Evolutionary conservation across 2,329 filamentous ascomycete species (phyloP), one percentile per base, ranked within the genome.

Genomic region (Phyllosticta capitalensis): DNA sequence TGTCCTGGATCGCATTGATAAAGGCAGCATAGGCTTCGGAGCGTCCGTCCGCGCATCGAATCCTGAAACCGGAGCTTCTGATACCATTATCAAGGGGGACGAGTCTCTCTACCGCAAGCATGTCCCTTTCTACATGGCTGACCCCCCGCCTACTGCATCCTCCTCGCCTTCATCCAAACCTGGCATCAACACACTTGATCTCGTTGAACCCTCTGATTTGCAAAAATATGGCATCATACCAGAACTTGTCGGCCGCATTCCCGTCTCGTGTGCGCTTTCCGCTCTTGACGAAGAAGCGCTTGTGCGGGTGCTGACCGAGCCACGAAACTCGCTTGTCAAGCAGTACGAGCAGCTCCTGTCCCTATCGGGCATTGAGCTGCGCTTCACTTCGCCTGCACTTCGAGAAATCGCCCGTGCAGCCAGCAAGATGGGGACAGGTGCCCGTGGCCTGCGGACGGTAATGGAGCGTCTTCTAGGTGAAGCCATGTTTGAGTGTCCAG

Each of bases 201-300:
- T 94, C 21, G 82, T 88, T 24, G 88, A 84, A 3, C 88, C 90
- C 1, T 78, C 83, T 10, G 88, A 95, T 67, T 77, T 95, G 1
- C 90, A 95, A 72, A 83, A 81, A 51, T 96, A 91, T 68, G 92
- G 92, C 14, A 90, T 96, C 69, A 96, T 96, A 58, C 92, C 92
- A 0, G 92, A 96, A 74, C 80, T 96, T n/a, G 88, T 97, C 57
- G 94, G 94, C n/a, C 88, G 94, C 19, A 85, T 99, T 54, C 92
- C 95, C 56, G 90, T 96, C 61, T 88, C 91, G 54, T 91, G 90
- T 62, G 89, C 94, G 0, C 82, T 99, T 0, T 87, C 89, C 14
- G 86, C 90, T 0, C 80, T 99, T 0, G 81, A 82, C 58, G 79
- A 84, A 63, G 75, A 81, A 19, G 76, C 84, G 61, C 83, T 99